Evolutionary conservation across 2,329 filamentous ascomycete genomes (phyloP), one percentile per base, ranked within the genome.

Genomic region (Septoria petroselini): DNA sequence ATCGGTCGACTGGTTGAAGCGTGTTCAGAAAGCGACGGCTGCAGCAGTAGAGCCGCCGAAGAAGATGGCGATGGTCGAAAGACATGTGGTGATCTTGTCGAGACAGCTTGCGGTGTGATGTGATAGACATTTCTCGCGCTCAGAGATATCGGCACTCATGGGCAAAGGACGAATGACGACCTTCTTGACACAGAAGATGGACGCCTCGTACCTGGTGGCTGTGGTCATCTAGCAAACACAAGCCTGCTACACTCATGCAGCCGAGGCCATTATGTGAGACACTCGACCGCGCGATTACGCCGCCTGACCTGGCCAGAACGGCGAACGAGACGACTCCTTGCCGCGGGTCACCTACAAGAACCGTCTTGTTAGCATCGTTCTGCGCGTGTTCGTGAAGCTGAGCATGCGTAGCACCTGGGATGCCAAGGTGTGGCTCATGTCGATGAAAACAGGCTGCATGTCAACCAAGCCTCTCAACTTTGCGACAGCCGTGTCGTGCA

Each of bases 221-320:
- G 43, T 43, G 37, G 38, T 52, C 30, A 15, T 25, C 48, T 47
- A 23, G 45, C 50, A 39, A 37, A 19, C 41, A 46, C 38, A 21
- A 43, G 39, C 40, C 14, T 19, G 40, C 41, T 41, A 42, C 43
- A 48, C 35, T 27, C 5, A 27, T 23, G 35, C 45, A 33, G 35
- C 29, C 29, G 41, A 17, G 17, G 45, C 45, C 42, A 38, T 40
- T 41, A 39, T 41, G 45, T 45, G 25, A 48, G 50, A 53, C 50
- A 49, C 29, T 18, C 14, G 40, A 27, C 17, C 43, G 50, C 43
- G 39, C 29, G 40, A 25, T 33, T 25, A 27, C 17, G 27, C 17
- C 50, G 43, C 40, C 44, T 52, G 50, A 48, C 34, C 15, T 19
- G 29, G 25, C 43, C 12, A 35, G 40, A 17, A n/a, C 34, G 41